phyloP scores from a whole-genome alignment of 306 rosid species.

The Castanea sativa region DNA sequence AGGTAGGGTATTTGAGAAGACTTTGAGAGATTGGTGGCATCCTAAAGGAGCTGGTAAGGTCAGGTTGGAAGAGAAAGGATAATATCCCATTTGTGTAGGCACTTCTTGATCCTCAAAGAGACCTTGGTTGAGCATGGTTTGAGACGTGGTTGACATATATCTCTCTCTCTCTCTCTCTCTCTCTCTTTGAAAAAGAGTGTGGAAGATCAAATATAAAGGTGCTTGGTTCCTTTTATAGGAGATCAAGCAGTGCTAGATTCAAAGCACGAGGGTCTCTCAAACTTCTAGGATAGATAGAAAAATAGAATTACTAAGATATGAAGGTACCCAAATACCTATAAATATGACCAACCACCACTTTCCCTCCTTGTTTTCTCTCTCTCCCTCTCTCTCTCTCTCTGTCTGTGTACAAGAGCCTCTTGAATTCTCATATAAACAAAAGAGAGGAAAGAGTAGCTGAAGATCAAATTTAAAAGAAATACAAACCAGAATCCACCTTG shows the following conservation, averaged over 20 bases:
- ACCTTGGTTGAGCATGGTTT: conserved; percentile 45
- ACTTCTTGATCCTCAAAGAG: conserved; percentile 63
- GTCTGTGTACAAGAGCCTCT: not conserved
- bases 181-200: conserved; percentile 15
- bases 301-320: conserved; percentile 7
- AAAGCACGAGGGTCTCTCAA: conserved; percentile 13
- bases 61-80: conserved; percentile 60
- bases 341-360: conserved; percentile 31
- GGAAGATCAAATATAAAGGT: conserved; percentile 13
- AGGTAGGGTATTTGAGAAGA: conserved; percentile 29
- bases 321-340: conserved; percentile 35
- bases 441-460: too few relatives aligned
- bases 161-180: conserved; percentile 24
- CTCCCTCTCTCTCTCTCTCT: not conserved
- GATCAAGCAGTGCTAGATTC: conserved; percentile 7
- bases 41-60: conserved; percentile 46
- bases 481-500: not conserved
- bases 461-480: not conserved
- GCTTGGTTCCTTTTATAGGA: not conserved
- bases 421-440: not conserved
- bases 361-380: conserved; percentile 16
- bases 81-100: conserved; percentile 56
- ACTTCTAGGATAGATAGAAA: conserved; percentile 19
- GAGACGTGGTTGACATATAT: conserved; percentile 38
- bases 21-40: conserved; percentile 54